A percentile compares a stretch with the other conserved stretches of the same genome.
Conservation (phyloP, 148 eudicot species). For the Nepenthes gracilis region DNA sequence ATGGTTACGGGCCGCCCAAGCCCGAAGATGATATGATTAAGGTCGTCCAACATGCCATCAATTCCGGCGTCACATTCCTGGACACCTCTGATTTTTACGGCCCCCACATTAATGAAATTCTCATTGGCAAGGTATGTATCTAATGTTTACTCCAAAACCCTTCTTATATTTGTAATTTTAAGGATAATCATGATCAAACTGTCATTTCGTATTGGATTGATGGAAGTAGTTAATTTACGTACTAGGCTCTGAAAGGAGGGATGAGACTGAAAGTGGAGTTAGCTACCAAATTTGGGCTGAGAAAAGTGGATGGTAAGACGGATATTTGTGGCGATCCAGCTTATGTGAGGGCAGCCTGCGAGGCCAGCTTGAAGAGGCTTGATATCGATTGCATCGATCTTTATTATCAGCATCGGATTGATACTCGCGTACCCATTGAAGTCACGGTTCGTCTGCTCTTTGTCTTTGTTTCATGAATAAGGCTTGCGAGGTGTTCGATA, state of each 20-base stretch:
- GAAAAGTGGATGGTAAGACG: too few species aligned
- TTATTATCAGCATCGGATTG: slow-evolving; percentile 10
- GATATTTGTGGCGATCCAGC: slow-evolving; percentile 1
- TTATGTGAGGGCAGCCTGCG: slow-evolving; percentile 8
- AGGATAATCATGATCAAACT: neutral
- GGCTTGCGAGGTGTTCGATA: neutral
- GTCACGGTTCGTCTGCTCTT: slow-evolving; percentile 6
- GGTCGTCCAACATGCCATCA: slow-evolving; percentile 5
- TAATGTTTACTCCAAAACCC: neutral
- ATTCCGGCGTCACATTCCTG: slow-evolving; percentile 8
- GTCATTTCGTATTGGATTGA: neutral
- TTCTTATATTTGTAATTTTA: neutral
- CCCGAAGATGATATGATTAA: slow-evolving; percentile 11
- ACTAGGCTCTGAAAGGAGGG: slow-evolving; percentile 8
- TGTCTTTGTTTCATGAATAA: neutral
- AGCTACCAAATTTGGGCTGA: slow-evolving; percentile 8
- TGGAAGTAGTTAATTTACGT: neutral
- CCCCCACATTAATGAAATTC: slow-evolving; percentile 8
- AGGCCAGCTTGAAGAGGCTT: slow-evolving; percentile 9
- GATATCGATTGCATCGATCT: slow-evolving; percentile 7
- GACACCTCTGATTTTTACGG: slow-evolving; percentile 11
- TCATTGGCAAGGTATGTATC: slow-evolving; percentile 7
- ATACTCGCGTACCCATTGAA: slow-evolving; percentile 8
- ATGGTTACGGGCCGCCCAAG: neutral
- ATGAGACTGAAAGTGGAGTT: slow-evolving; percentile 4